These are phyloP conservation scores for Pseudocercospora cruenta DNA, from an alignment of 2,329 filamentous ascomycete genomes.

Conservation along the genomic window DNA sequence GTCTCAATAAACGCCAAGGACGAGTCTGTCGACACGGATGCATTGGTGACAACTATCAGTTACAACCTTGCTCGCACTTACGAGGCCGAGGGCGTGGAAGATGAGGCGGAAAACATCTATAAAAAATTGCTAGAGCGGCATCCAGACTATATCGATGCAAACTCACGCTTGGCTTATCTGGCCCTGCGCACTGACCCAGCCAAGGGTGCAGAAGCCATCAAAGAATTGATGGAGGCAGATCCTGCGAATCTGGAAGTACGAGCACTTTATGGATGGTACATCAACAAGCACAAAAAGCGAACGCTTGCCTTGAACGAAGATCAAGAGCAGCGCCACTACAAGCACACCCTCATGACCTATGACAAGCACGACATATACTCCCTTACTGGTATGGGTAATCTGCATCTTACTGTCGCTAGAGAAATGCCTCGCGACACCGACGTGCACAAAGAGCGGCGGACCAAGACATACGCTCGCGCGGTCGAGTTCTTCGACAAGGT, in stretches of 20 bases:
- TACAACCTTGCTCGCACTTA: slow-evolving; percentile 95
- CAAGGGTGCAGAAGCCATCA: slow-evolving; percentile 82
- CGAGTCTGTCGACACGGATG: slow-evolving; percentile 73
- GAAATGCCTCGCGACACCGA: slow-evolving; percentile 95
- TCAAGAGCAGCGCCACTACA: slow-evolving; percentile 89
- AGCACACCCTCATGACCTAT: slow-evolving; percentile 89
- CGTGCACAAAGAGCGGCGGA: slow-evolving; percentile 85
- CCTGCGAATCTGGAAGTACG: slow-evolving; percentile 87
- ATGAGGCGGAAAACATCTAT: slow-evolving; percentile 87
- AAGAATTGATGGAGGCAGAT: slow-evolving; percentile 82
- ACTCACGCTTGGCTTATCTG: slow-evolving; percentile 86
- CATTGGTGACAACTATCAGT: slow-evolving; percentile 90
- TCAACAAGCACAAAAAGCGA: slow-evolving; percentile 85
- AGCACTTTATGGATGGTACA: slow-evolving; percentile 91
- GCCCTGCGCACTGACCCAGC: slow-evolving; percentile 77
- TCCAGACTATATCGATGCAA: slow-evolving; percentile 86
- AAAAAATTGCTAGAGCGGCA: slow-evolving; percentile 83
- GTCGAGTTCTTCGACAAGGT: slow-evolving; percentile 99
- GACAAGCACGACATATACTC: slow-evolving; percentile 99
- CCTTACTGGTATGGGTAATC: slow-evolving; percentile 93
- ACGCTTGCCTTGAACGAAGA: slow-evolving; percentile 83
- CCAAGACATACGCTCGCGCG: slow-evolving; percentile 82
- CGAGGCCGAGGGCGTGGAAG: slow-evolving; percentile 77
- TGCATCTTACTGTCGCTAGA: slow-evolving; percentile 83
- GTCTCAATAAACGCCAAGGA: slow-evolving; percentile 73